These are phyloP conservation scores for Populus pruinosa DNA, from an alignment of 345 rosid species.

Conservation along the genomic window DNA sequence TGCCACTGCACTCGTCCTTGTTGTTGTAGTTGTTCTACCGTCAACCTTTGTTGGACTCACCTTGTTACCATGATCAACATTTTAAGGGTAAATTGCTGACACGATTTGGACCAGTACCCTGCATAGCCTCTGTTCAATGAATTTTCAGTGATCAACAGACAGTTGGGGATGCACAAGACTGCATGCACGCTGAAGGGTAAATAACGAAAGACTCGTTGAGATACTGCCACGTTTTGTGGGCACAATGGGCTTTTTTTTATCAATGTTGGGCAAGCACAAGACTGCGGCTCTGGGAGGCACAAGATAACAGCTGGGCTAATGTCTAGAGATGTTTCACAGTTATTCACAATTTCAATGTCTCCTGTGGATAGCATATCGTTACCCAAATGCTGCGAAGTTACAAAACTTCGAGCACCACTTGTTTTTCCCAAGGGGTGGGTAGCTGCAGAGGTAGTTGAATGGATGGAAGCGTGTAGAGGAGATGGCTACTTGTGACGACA, in stretches of 20 bases:
- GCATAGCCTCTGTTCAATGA: slow-evolving; percentile 5
- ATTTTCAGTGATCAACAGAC: background rate
- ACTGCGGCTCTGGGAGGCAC: background rate
- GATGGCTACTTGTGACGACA: background rate
- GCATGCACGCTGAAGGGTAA: too few species aligned
- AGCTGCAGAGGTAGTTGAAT: background rate
- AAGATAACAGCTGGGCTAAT: background rate
- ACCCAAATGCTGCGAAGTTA: background rate
- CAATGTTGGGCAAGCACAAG: background rate
- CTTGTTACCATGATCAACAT: background rate
- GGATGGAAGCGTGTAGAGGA: background rate
- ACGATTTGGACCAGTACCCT: background rate
- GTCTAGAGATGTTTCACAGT: background rate
- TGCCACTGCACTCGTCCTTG: background rate
- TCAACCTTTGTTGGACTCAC: slow-evolving; percentile 11
- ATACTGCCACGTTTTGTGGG: background rate
- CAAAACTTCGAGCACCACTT: background rate
- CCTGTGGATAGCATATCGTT: background rate
- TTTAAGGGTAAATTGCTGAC: background rate
- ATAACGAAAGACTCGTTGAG: background rate
- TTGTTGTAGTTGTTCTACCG: background rate
- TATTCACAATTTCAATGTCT: background rate
- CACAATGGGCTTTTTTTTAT: background rate
- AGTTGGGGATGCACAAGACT: background rate
- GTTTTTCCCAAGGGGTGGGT: background rate